Percentiles rank a stretch among this genome's conserved stretches.
Conservation (phyloP, 192 early-diverging fungal genomes). For the Paraglomus brasilianum region DNA sequence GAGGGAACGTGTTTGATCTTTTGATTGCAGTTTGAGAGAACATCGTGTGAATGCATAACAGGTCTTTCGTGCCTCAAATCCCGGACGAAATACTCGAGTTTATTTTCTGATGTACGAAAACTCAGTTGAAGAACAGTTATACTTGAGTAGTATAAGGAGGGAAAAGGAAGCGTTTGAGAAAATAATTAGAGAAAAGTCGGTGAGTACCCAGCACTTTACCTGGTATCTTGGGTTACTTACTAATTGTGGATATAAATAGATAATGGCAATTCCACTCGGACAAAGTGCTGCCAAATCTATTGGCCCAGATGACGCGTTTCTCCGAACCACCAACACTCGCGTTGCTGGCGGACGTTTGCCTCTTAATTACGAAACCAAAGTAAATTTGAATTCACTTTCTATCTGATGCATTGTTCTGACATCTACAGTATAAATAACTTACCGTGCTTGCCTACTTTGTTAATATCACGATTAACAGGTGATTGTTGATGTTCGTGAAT, state of each 20-base stretch:
- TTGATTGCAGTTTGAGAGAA: slow-evolving; percentile 1
- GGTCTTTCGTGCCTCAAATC: slow-evolving; percentile 57
- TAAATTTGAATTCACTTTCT: too few species aligned
- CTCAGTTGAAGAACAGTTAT: slow-evolving; percentile 92
- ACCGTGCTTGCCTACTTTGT: not conserved
- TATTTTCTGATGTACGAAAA: slow-evolving; percentile 95
- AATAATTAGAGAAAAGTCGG: slow-evolving; percentile 85
- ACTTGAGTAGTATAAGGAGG: slow-evolving; percentile 75
- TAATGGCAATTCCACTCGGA: slow-evolving; percentile 77
- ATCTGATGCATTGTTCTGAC: too few species aligned
- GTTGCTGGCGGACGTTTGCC: slow-evolving; percentile 58
- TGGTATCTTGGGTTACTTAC: not conserved
- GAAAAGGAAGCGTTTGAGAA: slow-evolving; percentile 95
- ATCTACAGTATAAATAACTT: too few species aligned
- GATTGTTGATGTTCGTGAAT: slow-evolving; percentile 91
- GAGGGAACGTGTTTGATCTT: not conserved
- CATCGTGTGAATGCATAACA: slow-evolving; percentile 26
- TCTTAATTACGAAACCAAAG: too few species aligned
- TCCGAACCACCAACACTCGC: slow-evolving; percentile 56
- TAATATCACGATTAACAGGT: slow-evolving; percentile 39
- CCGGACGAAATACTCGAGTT: slow-evolving; percentile 60
- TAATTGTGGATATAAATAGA: slow-evolving; percentile 39
- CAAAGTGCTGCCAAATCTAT: slow-evolving; percentile 34
- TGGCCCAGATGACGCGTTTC: slow-evolving; percentile 18
- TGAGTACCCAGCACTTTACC: slow-evolving; percentile 31